phyloP scores from a whole-genome alignment of 169 alveolate genomes.

The Miamiensis avidus region DNA sequence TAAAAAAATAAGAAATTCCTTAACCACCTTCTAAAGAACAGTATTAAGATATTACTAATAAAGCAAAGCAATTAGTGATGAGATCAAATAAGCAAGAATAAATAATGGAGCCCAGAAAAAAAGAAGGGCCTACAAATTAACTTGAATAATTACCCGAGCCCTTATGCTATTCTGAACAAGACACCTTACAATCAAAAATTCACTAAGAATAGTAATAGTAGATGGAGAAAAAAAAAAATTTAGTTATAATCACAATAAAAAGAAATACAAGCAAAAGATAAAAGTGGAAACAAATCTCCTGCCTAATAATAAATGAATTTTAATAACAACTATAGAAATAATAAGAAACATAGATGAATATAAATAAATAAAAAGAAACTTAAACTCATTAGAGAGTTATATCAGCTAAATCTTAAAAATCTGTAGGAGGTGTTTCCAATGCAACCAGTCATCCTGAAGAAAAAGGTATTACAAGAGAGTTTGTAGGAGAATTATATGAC shows the following conservation, averaged over 20 bases:
- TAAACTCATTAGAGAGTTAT: no score
- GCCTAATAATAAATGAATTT: not conserved
- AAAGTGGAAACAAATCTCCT: no score
- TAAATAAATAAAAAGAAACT: no score
- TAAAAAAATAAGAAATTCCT: no score
- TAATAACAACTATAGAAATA: not conserved
- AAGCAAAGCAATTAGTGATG: not conserved
- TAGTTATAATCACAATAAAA: not conserved
- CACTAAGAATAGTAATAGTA: not conserved
- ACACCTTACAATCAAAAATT: no score
- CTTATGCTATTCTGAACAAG: no score
- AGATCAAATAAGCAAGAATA: not conserved
- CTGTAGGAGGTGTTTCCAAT: not conserved
- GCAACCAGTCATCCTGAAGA: conserved; percentile 22
- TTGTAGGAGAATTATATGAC: conserved; percentile 11
- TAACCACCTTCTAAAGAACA: not conserved
- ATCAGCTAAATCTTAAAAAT: no score
- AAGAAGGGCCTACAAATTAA: not conserved
- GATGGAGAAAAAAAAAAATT: not conserved
- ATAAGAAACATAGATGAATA: no score
- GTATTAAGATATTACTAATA: not conserved
- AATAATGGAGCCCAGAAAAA: not conserved
- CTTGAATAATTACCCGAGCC: not conserved
- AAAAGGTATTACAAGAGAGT: not conserved
- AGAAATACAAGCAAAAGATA: no score